Evolutionary conservation across 495 filamentous ascomycete species (phyloP), one percentile per base, ranked within the genome.

Genomic region (Entonaema liquescens): DNA sequence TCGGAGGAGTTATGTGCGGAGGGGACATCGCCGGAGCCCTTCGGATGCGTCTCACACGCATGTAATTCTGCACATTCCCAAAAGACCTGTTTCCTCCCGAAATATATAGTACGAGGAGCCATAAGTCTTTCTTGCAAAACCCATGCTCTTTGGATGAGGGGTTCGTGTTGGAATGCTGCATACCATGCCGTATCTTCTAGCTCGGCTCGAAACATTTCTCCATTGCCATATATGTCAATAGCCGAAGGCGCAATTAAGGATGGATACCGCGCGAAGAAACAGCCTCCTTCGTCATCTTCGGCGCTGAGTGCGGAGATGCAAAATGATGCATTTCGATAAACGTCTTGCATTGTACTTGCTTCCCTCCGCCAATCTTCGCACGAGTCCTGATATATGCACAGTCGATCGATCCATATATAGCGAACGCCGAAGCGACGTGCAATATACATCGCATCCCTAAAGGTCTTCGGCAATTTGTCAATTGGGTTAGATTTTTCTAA

Each of bases 61-160:
- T 44, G 17, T 9, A 7, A 44, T 9, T 21, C 17, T 21, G 17
- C 13, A 79, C 61, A 64, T 21, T 17, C 76, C 62, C 19, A 80
- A 31, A 44, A 55, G 1, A 64, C 50, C 38, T 64, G 50, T 33
- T 56, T 44, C 1, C 38, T 55, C 28, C 50, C 23, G 68, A 74
- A 35, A 8, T 73, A 26, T 28, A 64, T 42, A 15, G 61, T 64
- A 8, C 61, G 61, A 23, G 61, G 61, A 21, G 52, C 54, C 50
- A 64, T 55, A 17, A 64, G 36, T 4, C 52, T 44, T 28, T 64
- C 61, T 3, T 64, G 52, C 13, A 64, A 53, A 56, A 64, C 36
- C 61, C 61, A 64, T 3, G 13, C 44, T 44, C 40, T n/a, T 17
- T 9, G 40, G 40, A 44, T 21, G 3, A 44, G 40, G 17, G 40